A percentile compares a stretch with the other conserved stretches of the same genome.
Evolutionary conservation across 2,329 filamentous ascomycete genomes (phyloP).

Genomic region (Thielaviopsis cerberus): DNA sequence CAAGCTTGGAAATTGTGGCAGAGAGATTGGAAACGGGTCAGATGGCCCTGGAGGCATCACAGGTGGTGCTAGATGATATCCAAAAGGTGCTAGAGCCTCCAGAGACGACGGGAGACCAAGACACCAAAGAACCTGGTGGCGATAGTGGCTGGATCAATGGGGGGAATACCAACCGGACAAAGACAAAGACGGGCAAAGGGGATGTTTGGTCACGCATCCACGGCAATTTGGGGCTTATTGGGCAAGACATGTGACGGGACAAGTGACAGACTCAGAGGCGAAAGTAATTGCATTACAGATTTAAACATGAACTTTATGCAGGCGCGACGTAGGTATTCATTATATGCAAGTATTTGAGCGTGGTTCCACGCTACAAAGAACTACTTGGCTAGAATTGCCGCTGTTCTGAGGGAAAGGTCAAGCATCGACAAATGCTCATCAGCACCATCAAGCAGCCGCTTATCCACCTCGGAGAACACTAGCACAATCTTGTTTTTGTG

Average conservation of each 20-base stretch:
- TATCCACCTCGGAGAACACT: slow-evolving; percentile 85
- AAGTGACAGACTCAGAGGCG: not conserved
- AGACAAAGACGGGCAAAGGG: slow-evolving; percentile 13
- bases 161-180: not conserved
- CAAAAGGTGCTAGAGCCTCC: slow-evolving; percentile 27
- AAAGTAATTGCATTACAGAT: not conserved
- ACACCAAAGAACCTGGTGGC: slow-evolving; percentile 8
- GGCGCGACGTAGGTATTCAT: not conserved
- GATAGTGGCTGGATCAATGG: not conserved
- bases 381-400: slow-evolving; percentile 42
- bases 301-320: not conserved
- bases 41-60: slow-evolving; percentile 33
- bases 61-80: slow-evolving; percentile 30
- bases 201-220: slow-evolving; percentile 34
- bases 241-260: slow-evolving; percentile 16
- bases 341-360: too few relatives aligned
- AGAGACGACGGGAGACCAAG: slow-evolving; percentile 15
- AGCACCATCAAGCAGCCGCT: slow-evolving; percentile 79
- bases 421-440: slow-evolving; percentile 88
- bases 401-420: slow-evolving; percentile 67
- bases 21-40: slow-evolving; percentile 42
- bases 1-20: slow-evolving; percentile 37
- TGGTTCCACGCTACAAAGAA: too few relatives aligned
- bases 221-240: slow-evolving; percentile 35
- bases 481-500: slow-evolving; percentile 84